Conservation (phyloP, 1,284 basidiomycete genomes). For the Irpex sp. region DNA sequence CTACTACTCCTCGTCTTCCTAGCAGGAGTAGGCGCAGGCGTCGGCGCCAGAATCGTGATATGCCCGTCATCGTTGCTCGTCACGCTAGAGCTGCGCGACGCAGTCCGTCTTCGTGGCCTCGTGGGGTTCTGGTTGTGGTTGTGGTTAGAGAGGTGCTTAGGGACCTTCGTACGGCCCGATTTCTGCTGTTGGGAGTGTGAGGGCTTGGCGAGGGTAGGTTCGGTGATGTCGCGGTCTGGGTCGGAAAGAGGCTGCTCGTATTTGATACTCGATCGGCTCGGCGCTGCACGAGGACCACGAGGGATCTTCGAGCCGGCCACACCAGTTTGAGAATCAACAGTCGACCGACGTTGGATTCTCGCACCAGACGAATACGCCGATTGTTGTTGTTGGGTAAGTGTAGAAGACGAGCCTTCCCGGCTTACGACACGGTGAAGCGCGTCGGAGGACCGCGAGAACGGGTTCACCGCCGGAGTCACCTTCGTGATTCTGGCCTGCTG, state of each 20-base stretch:
- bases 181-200: neutral
- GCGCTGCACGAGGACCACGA: slow-evolving; percentile 23
- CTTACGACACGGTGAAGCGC: slow-evolving; percentile 9
- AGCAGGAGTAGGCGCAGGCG: neutral
- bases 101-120: slow-evolving; percentile 4
- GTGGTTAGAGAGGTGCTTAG: slow-evolving; percentile 5
- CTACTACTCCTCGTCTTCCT: no score
- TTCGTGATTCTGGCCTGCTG: slow-evolving; percentile 19
- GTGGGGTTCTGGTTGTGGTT: slow-evolving; percentile 3
- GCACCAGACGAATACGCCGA: neutral
- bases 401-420: neutral
- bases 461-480: slow-evolving; percentile 20
- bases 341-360: neutral
- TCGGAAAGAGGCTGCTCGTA: neutral
- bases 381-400: no score
- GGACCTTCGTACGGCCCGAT: slow-evolving; percentile 6
- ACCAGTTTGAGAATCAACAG: neutral
- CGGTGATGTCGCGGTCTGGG: neutral
- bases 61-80: slow-evolving; percentile 4
- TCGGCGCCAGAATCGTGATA: neutral
- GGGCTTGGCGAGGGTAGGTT: neutral
- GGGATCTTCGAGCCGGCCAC: slow-evolving; percentile 16
- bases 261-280: slow-evolving; percentile 6
- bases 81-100: slow-evolving; percentile 6
- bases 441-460: slow-evolving; percentile 17